These are phyloP conservation scores for Hsuehochloa calcarea DNA, from an alignment of 176 grass and related monocot genomes.

Conservation along the genomic window DNA sequence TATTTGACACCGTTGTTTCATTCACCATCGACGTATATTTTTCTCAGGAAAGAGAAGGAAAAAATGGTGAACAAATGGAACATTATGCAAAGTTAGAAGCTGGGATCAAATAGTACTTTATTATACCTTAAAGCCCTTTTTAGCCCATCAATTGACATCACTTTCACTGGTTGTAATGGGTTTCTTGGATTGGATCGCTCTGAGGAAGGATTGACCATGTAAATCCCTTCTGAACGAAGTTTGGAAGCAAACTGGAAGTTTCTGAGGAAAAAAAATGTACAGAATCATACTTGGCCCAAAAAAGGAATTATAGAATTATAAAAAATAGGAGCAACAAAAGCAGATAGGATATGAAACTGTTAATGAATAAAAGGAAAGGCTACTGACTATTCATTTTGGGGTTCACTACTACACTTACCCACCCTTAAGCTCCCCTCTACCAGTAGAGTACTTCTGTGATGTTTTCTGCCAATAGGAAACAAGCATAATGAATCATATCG, in stretches of 20 bases:
- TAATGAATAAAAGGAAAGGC: background rate
- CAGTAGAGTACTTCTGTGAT: slow-evolving; percentile 67
- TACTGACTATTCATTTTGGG: background rate
- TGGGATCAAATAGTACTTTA: slow-evolving; percentile 2
- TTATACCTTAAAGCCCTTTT: slow-evolving; percentile 86
- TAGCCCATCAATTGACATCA: slow-evolving; percentile 75
- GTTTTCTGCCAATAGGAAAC: slow-evolving; percentile 55
- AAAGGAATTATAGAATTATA: background rate
- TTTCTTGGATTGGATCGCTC: slow-evolving; percentile 50
- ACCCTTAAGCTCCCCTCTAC: slow-evolving; percentile 81
- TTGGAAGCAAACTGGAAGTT: slow-evolving; percentile 72
- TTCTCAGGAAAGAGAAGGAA: background rate
- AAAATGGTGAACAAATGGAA: background rate
- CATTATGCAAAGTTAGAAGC: background rate
- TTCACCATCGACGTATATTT: background rate
- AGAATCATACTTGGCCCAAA: background rate
- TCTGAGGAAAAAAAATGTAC: slow-evolving; percentile 27
- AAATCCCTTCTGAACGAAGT: slow-evolving; percentile 70
- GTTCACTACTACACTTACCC: slow-evolving; percentile 73
- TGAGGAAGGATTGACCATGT: slow-evolving; percentile 66
- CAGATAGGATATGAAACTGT: background rate
- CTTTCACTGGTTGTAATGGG: slow-evolving; percentile 60
- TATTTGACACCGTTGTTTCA: background rate
- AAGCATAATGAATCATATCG: slow-evolving; percentile 23
- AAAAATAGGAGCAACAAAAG: background rate